Percentiles rank a stretch among this genome's conserved stretches.
Conservation (phyloP, 352 stramenopile species). For the Thalassiosira exigua region DNA sequence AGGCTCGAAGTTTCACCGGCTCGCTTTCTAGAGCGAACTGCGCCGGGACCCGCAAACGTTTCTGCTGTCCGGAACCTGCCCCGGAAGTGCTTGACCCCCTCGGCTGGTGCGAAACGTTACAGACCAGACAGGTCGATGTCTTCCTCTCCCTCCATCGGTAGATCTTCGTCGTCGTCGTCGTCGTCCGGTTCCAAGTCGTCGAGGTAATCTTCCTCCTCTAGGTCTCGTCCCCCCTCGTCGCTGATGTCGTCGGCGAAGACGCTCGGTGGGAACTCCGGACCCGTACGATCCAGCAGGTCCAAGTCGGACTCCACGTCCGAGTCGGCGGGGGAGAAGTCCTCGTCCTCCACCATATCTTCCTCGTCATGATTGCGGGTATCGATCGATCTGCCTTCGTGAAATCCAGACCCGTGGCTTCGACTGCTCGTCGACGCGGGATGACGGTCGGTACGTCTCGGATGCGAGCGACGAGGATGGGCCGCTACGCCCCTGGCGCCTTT, state of each 20-base stretch:
- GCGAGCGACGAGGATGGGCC: neutral
- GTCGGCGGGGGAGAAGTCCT: slow-evolving; percentile 28
- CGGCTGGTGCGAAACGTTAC: no score
- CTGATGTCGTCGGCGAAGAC: no score
- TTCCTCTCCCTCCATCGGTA: no score
- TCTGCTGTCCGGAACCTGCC: no score
- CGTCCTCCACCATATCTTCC: slow-evolving; percentile 25
- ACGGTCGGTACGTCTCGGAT: neutral
- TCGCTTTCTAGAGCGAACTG: no score
- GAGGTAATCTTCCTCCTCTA: slow-evolving; percentile 12
- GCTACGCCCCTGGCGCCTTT: neutral
- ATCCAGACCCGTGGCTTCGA: no score
- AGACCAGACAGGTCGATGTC: no score
- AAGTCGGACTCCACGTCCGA: slow-evolving; percentile 52
- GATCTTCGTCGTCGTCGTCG: no score
- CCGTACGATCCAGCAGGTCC: slow-evolving; percentile 40
- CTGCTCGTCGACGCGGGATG: neutral
- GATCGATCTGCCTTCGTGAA: neutral
- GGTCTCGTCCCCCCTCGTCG: neutral
- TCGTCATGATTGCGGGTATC: neutral
- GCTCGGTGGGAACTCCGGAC: slow-evolving; percentile 12
- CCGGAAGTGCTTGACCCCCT: no score
- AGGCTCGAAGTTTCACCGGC: no score
- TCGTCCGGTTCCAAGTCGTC: no score
- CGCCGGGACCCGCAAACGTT: no score